Evolutionary conservation across 1,284 basidiomycete species (phyloP).

Genomic region (Ganoderma sinense): DNA sequence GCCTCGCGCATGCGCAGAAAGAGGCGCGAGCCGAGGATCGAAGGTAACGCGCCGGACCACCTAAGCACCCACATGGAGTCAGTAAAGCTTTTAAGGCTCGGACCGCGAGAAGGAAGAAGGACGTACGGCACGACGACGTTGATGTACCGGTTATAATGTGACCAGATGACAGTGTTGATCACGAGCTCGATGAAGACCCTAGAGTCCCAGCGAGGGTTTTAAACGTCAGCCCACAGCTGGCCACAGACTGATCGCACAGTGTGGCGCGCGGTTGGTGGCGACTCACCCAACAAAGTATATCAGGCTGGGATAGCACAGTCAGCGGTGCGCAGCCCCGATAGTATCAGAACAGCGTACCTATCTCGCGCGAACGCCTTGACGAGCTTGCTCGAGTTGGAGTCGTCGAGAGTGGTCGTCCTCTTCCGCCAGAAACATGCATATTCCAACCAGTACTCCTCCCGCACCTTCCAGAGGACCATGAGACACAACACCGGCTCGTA

Average conservation of each 20-base stretch:
- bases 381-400: not conserved
- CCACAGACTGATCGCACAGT: too few species aligned
- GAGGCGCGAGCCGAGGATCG: conserved; percentile 29
- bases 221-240: not conserved
- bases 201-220: not conserved
- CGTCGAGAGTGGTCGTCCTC: not conserved
- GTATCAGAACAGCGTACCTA: not conserved
- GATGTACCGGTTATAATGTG: conserved; percentile 33
- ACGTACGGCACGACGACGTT: conserved; percentile 39
- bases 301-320: conserved; percentile 13
- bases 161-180: conserved; percentile 37
- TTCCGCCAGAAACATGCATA: conserved; percentile 14
- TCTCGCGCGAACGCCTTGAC: conserved; percentile 5
- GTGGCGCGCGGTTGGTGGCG: too few species aligned
- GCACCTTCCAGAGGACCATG: conserved; percentile 37
- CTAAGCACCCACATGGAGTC: conserved; percentile 14
- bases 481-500: conserved; percentile 37
- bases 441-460: conserved; percentile 15
- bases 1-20: conserved; percentile 32
- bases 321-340: not conserved
- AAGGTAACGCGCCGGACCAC: conserved; percentile 36
- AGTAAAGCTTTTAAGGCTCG: not conserved
- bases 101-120: too few species aligned
- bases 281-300: conserved; percentile 32
- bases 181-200: conserved; percentile 36